Conservation (phyloP, 2,329 filamentous ascomycete species). For the Colletotrichum lupini region DNA sequence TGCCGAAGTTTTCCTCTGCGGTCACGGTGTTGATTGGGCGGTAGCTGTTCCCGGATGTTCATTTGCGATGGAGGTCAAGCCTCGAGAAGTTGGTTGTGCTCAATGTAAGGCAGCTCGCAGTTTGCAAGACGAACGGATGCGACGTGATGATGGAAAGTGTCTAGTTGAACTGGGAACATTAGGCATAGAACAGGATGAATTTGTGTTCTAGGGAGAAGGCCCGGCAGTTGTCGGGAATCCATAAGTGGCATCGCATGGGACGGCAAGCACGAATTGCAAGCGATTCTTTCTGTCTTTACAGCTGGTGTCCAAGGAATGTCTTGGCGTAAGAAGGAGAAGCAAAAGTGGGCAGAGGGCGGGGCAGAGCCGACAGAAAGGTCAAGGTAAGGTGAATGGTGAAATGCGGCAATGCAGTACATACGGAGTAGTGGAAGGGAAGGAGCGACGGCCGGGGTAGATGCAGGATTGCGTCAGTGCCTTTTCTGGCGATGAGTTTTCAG, state of each 20-base stretch:
- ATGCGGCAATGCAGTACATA: neutral
- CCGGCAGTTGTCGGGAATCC: slow-evolving; percentile 23
- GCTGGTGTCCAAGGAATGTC: slow-evolving; percentile 5
- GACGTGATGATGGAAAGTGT: slow-evolving; percentile 20
- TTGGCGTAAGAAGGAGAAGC: slow-evolving; percentile 18
- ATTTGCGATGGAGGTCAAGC: neutral
- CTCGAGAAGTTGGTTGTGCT: neutral
- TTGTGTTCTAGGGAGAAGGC: neutral
- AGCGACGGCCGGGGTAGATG: slow-evolving; percentile 20
- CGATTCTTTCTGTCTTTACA: slow-evolving; percentile 1
- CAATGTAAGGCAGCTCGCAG: too few species aligned
- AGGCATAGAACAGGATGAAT: slow-evolving; percentile 3
- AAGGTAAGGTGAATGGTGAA: neutral
- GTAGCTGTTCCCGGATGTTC: neutral
- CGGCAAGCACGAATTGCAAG: neutral
- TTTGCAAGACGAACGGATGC: neutral
- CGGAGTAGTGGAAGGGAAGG: too few species aligned
- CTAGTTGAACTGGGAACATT: slow-evolving; percentile 14
- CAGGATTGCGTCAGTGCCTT: slow-evolving; percentile 31
- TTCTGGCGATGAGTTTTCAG: slow-evolving; percentile 21
- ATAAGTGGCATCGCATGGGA: slow-evolving; percentile 2
- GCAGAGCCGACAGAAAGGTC: slow-evolving; percentile 10
- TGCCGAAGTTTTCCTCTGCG: neutral
- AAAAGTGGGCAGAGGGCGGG: slow-evolving; percentile 15
- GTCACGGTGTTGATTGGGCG: neutral